Evolutionary conservation across 768 basidiomycete genomes (phyloP), one percentile per base, ranked within the genome.

Genomic region (Phanerodontia chrysosporium): DNA sequence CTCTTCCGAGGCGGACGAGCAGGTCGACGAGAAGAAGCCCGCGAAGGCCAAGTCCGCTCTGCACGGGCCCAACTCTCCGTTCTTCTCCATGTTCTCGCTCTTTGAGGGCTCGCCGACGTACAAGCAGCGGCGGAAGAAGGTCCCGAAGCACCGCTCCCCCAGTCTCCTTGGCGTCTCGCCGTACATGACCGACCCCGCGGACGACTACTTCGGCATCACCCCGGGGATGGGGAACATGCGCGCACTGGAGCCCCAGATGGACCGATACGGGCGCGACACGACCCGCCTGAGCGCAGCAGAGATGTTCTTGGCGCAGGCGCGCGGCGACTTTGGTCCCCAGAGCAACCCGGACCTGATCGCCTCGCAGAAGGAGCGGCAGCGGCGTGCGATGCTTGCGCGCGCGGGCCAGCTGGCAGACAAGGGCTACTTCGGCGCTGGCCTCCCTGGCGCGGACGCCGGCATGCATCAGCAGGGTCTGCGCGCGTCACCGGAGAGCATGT

Each of bases 31-130:
- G 53, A 57, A 57, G 9, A 56, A 58, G 32, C 51, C 55, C 7
- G 51, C 55, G 13, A 67, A 69, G 63, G 24, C 59, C 22, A 63
- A 62, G 45, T 45, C 61, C 24, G 65, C 64, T 45, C 64, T 68
- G 32, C 57, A 62, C 24, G 64, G 67, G 28, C 69, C 69, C 30
- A 64, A 64, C 62, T 67, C 72, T 52, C 70, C 83, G 16, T 82
- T 88, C 73, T 83, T 87, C 70, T 80, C 78, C 27, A 81, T 83
- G 70, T 81, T 89, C 68, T 83, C 87, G n/a, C 75, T 92, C 48
- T 87, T 92, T 54, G 89, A 91, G 70, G 93, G 93, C 14, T 87
- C 84, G 61, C 88, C 92, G 4, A 83, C 84, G 2, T 97, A 97
- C 78, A 97, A 97, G 74, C 88, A 90, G 67, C 81, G 95, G 27